These are phyloP conservation scores for Nemania sp. DNA, from an alignment of 2,329 filamentous ascomycete genomes.

Conservation along the genomic window DNA sequence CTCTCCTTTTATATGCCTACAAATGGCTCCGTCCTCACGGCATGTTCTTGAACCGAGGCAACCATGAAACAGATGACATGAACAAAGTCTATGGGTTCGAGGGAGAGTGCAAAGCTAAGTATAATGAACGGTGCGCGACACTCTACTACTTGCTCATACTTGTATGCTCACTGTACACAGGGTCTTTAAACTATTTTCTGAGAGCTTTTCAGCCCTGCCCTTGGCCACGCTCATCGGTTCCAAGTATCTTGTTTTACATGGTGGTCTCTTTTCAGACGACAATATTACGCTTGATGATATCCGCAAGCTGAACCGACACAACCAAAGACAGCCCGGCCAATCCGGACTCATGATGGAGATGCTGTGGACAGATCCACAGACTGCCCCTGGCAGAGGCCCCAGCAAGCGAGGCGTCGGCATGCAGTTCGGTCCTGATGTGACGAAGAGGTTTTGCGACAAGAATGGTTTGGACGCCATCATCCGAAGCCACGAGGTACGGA, in stretches of 20 bases:
- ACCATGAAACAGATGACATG: conserved; percentile 99
- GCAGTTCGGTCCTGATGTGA: conserved; percentile 96
- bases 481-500: conserved; percentile 94
- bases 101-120: conserved; percentile 97
- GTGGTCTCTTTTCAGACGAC: conserved; percentile 94
- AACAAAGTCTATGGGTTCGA: conserved; percentile 98
- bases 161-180: conserved; percentile 44
- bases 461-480: conserved; percentile 95
- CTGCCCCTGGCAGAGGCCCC: conserved; percentile 80
- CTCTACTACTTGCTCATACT: background rate
- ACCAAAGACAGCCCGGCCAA: conserved; percentile 90
- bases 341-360: conserved; percentile 99
- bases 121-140: conserved; percentile 70
- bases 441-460: conserved; percentile 93
- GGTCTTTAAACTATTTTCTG: conserved; percentile 95
- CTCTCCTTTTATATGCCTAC: conserved; percentile 89
- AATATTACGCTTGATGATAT: conserved; percentile 91
- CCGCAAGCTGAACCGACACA: conserved; percentile 86
- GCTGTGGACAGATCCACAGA: conserved; percentile 97
- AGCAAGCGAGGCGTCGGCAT: conserved; percentile 96
- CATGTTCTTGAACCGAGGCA: conserved; percentile 96
- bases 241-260: conserved; percentile 91
- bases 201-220: conserved; percentile 93
- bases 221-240: conserved; percentile 88
- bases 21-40: conserved; percentile 88